Conservation (phyloP, 441 rosid species). For the Eutrema salsugineum region DNA sequence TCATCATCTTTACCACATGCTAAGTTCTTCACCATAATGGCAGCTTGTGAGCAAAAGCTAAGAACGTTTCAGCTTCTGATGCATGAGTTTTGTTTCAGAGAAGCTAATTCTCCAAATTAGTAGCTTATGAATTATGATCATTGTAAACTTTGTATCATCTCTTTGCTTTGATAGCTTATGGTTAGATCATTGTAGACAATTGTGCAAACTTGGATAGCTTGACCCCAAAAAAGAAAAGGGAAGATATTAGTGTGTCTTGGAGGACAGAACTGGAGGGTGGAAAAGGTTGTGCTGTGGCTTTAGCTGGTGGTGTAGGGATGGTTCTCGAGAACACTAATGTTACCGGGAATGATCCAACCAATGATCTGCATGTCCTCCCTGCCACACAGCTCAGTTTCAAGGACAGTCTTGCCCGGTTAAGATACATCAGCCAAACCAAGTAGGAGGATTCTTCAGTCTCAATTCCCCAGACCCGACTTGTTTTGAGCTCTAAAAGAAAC, state of each 20-base stretch:
- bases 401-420: constrained; percentile 37
- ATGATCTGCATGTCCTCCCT: constrained; percentile 14
- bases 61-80: constrained; percentile 33
- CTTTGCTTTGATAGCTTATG: too few species aligned
- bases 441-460: constrained; percentile 11
- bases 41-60: constrained; percentile 38
- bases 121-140: too few species aligned
- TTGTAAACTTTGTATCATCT: neutral
- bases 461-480: neutral
- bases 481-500: neutral
- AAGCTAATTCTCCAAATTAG: neutral
- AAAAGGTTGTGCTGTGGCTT: constrained; percentile 37
- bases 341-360: constrained; percentile 35
- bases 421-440: constrained; percentile 50
- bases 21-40: constrained; percentile 36
- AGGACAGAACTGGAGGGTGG: constrained; percentile 39
- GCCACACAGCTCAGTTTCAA: constrained; percentile 23
- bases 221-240: too few species aligned
- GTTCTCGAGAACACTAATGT: constrained; percentile 39
- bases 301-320: constrained; percentile 62
- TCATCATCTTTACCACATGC: constrained; percentile 22
- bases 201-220: constrained; percentile 10
- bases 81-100: constrained; percentile 32
- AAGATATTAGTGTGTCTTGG: constrained; percentile 39
- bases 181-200: constrained; percentile 22